Evolutionary conservation across 2,329 filamentous ascomycete species (phyloP), one percentile per base, ranked within the genome.

Genomic region (Ascochyta rabiei): DNA sequence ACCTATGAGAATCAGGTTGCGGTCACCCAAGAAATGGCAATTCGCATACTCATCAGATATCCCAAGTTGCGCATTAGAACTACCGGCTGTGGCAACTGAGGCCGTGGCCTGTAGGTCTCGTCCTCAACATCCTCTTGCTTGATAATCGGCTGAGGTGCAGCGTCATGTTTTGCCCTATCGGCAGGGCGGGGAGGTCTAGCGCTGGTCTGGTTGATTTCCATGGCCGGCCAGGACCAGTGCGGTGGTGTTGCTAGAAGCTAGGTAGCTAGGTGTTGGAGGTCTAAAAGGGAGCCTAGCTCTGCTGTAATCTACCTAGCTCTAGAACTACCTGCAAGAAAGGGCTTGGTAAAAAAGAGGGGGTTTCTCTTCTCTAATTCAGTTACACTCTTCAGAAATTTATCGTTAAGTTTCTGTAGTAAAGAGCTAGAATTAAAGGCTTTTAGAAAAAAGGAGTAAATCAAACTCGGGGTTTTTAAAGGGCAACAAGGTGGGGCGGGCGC

Each of bases 11-110:
- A 16, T 33, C 5, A 60, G 53, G 54, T 62, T 42, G 21, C 24
- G 35, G 9, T 40, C 23, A 26, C n/a, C 3, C 28, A 23, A n/a
- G 9, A 16, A 18, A 8, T n/a, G n/a, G 7, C n/a, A 10, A n/a
- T n/a, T 19, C 33, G 47, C 62, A 52, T 56, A 71, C 69, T 64
- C 37, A 70, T 68, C 16, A 72, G 48, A 19, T 64, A 59, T 10
- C 24, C 48, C n/a, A 73, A 34, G 16, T 41, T 56, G 24, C 66
- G 63, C 54, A 66, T 62, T 26, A 58, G 42, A 1, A 63, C 60
- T 8, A 41, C 40, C 6, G 69, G 59, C 31, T 58, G 43, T 2
- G 60, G 56, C 6, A 73, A 56, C 28, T 63, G 60, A 18, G 67
- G 68, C 23, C 66, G 62, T 15, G 69, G 57, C 24, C 56, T 66